Evolutionary conservation across 1,139 yeast species (phyloP).

Genomic region (Arxiozyma telluris): DNA sequence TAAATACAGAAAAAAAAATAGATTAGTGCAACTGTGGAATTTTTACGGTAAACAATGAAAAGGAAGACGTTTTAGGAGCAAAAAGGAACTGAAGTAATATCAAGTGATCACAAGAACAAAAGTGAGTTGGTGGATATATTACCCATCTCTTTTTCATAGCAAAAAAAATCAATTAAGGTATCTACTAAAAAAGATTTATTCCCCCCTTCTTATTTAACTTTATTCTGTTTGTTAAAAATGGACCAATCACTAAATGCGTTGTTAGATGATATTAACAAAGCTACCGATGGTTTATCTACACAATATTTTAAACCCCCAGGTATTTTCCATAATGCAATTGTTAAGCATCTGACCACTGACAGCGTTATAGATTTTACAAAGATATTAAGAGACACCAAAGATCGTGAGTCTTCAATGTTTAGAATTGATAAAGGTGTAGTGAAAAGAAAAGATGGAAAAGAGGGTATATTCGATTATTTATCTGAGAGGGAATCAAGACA

Average conservation of each 20-base stretch:
- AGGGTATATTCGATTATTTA: constrained; percentile 26
- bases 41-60: not conserved
- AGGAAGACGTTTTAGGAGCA: no score
- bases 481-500: constrained; percentile 18
- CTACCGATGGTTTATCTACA: constrained; percentile 23
- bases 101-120: not conserved
- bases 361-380: constrained; percentile 20
- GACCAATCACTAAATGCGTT: constrained; percentile 22
- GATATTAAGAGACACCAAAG: constrained; percentile 26
- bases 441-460: constrained; percentile 28
- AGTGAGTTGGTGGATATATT: not conserved
- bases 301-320: constrained; percentile 31
- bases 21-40: not conserved
- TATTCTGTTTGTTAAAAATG: constrained; percentile 10
- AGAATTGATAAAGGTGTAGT: constrained; percentile 20
- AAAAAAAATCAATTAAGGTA: no score
- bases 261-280: constrained; percentile 22
- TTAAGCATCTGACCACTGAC: constrained; percentile 14
- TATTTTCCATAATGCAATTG: constrained; percentile 29
- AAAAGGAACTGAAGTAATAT: not conserved
- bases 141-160: no score
- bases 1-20: no score
- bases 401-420: constrained; percentile 25
- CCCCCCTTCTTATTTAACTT: no score
- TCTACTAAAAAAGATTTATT: no score